Base-by-base conservation (phyloP, 192 early-diverging fungal species). In the Obelidium mucronatum region DNA sequence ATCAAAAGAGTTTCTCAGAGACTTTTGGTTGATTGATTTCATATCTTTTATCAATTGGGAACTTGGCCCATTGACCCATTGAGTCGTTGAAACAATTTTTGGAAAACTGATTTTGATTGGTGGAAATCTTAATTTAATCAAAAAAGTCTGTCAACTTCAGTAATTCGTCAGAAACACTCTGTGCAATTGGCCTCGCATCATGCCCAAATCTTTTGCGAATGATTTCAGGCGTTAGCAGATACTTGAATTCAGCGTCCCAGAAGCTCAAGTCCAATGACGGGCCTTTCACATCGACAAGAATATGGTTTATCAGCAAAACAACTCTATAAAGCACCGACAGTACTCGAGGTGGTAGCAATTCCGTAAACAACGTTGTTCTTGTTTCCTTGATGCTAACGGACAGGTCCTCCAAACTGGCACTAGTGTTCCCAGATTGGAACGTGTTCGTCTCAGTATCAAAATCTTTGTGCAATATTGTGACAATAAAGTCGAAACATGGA, bases 211-310 rank as follows among this genome's bases (percentile, higher is more conserved):
- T 19, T 8, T 36, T 34, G 2, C 69, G 56, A 22, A 72, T 36
- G 17, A 40, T n/a, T 6, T 72, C 39, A 5, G 15, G 8, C 31
- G 69, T 72, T 6, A 72, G 56, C 36, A 59, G 11, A 42, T 58
- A 58, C 37, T 72, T 58, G 34, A 72, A 72, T 37, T 72, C 69
- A 13, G 36, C 56, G 22, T 72, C 56, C 69, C 52, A 72, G n/a
- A 59, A 72, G 11, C 22, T 11, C 34, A 72, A 58, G 3, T 40
- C 31, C 3, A 22, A 6, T 19, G 44, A 8, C 5, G 17, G 11
- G 1, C 54, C 52, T 34, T 30, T 19, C 56, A 42, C 52, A 63
- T 34, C 60, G 26, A 74, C 28, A 13, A 74, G 8, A 24, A 39
- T 33, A 44, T 74, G 72, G 40, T 74, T 60, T 6, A 74, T 48